phyloP scores from a whole-genome alignment of 441 rosid genomes.

The Croton laevigatus region DNA sequence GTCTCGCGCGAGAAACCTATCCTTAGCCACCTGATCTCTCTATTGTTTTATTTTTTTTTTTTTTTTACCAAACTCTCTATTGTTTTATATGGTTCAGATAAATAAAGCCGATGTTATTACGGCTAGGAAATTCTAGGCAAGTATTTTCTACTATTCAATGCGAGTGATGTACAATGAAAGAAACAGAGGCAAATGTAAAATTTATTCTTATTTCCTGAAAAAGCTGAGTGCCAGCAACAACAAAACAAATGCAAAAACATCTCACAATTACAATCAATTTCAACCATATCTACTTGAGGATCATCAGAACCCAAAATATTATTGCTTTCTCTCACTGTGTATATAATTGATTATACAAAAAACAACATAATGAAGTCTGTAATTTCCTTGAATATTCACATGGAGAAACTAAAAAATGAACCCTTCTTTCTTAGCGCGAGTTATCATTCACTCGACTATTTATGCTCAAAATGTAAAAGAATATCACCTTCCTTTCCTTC shows the following conservation, averaged over 20 bases:
- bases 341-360: conserved; percentile 4
- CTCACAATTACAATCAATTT: conserved; percentile 30
- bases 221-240: conserved; percentile 19
- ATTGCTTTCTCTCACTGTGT: conserved; percentile 13
- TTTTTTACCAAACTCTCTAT: too few species aligned
- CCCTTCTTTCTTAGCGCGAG: conserved; percentile 8
- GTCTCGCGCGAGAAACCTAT: too few species aligned
- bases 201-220: conserved; percentile 25
- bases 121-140: too few species aligned
- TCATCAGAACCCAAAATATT: conserved; percentile 26
- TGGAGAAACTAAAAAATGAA: conserved; percentile 9
- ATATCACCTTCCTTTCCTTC: conserved; percentile 3
- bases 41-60: too few species aligned
- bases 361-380: conserved; percentile 14
- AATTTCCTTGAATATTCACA: conserved; percentile 37
- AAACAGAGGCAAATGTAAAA: not conserved
- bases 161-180: not conserved
- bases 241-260: conserved; percentile 13
- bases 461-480: conserved; percentile 35
- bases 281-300: conserved; percentile 14
- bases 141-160: too few species aligned
- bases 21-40: too few species aligned
- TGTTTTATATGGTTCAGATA: too few species aligned
- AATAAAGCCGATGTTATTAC: too few species aligned
- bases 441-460: conserved; percentile 23